phyloP scores from a whole-genome alignment of 495 filamentous ascomycete genomes.

The Trichoderma parareesei region DNA sequence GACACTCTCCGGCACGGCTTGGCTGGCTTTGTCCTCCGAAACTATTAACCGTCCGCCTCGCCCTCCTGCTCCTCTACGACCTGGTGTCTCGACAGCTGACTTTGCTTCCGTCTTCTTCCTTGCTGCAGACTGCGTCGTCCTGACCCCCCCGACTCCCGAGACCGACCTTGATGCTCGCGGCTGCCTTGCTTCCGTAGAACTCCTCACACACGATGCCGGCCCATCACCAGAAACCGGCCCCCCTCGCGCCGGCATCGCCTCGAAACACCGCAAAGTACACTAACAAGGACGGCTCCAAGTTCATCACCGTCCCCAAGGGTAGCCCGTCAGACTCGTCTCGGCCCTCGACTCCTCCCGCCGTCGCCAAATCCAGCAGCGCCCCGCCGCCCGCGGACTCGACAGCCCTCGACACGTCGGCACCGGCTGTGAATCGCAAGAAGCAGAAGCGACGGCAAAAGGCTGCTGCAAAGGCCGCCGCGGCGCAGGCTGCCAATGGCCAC shows the following conservation, averaged over 20 bases:
- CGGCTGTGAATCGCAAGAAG: constrained; percentile 79
- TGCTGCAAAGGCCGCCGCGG: constrained; percentile 60
- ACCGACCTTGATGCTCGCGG: constrained; percentile 24
- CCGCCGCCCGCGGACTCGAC: constrained; percentile 20
- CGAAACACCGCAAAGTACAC: constrained; percentile 47
- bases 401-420: constrained; percentile 10
- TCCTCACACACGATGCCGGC: constrained; percentile 40
- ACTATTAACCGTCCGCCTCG: neutral
- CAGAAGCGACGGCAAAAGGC: constrained; percentile 78
- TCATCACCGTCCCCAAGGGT: constrained; percentile 56
- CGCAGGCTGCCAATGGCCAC: constrained; percentile 32
- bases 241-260: constrained; percentile 25
- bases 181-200: constrained; percentile 19
- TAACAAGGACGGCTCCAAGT: constrained; percentile 62
- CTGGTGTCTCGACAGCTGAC: neutral
- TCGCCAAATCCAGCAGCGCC: constrained; percentile 22
- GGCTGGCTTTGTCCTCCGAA: neutral
- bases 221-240: constrained; percentile 37
- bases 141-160: neutral
- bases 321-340: constrained; percentile 43
- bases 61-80: neutral
- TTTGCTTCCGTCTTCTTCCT: neutral
- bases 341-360: constrained; percentile 34
- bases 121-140: constrained; percentile 7
- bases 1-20: no score